phyloP scores from a whole-genome alignment of 2,329 filamentous ascomycete species.

The Lasiodiplodia citricola region DNA sequence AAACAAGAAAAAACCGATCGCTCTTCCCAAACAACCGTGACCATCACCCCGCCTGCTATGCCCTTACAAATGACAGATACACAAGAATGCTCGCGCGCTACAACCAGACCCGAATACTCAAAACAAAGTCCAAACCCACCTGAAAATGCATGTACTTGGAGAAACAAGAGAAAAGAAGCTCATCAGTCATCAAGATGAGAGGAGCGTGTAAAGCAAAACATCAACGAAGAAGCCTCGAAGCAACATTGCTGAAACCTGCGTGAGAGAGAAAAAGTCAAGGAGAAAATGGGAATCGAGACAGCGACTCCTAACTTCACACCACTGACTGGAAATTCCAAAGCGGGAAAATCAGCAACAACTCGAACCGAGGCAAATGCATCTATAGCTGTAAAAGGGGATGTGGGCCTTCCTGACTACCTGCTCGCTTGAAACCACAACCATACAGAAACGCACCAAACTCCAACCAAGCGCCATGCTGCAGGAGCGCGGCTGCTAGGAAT shows the following conservation, averaged over 20 bases:
- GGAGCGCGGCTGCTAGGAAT: neutral
- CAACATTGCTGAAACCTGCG: neutral
- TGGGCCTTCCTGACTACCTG: neutral
- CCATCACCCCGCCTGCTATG: constrained; percentile 2
- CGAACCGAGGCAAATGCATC: neutral
- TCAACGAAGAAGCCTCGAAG: neutral
- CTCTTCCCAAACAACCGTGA: neutral
- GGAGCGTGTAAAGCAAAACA: neutral
- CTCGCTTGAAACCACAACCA: neutral
- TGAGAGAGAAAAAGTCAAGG: neutral
- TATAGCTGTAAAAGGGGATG: neutral
- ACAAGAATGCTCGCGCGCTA: neutral
- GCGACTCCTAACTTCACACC: neutral
- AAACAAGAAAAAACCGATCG: neutral
- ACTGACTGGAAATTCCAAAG: neutral
- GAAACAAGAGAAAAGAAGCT: neutral
- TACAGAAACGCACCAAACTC: neutral
- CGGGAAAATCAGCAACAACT: neutral
- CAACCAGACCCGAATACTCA: neutral
- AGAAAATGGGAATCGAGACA: neutral
- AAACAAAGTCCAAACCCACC: neutral
- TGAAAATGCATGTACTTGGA: constrained; percentile 10
- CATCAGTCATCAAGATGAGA: neutral
- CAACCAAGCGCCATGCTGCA: neutral
- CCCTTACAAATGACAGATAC: neutral